Conservation (phyloP, 306 rosid species). For the Canavalia gladiata region DNA sequence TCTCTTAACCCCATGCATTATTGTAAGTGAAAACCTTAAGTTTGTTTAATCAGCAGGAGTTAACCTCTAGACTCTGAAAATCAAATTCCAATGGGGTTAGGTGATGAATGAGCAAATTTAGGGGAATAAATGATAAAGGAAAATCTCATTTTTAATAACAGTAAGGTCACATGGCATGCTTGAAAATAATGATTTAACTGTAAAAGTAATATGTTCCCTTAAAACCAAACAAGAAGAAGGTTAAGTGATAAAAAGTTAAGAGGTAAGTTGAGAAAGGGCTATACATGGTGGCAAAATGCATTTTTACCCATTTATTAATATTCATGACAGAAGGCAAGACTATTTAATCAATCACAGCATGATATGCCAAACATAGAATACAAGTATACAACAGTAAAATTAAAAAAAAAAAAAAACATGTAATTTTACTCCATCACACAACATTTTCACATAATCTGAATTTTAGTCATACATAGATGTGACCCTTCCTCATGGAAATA, state of each 20-base stretch:
- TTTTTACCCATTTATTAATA: not conserved
- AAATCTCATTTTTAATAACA: not conserved
- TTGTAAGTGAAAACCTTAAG: not conserved
- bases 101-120: not conserved
- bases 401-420: not conserved
- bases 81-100: not conserved
- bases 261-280: not conserved
- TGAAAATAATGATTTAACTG: not conserved
- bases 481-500: not conserved
- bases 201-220: not conserved
- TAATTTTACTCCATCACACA: not conserved
- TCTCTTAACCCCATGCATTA: not conserved
- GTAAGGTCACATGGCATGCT: not conserved
- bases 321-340: not conserved
- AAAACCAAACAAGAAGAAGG: not conserved
- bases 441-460: not conserved
- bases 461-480: not conserved
- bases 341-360: not conserved
- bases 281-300: not conserved
- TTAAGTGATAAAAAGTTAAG: conserved; percentile 1
- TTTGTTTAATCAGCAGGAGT: not conserved
- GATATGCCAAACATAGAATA: not conserved
- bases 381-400: not conserved
- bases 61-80: not conserved
- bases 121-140: not conserved